These are phyloP conservation scores for Hypholoma fasciculare DNA, from an alignment of 768 basidiomycete genomes.

Conservation along the genomic window DNA sequence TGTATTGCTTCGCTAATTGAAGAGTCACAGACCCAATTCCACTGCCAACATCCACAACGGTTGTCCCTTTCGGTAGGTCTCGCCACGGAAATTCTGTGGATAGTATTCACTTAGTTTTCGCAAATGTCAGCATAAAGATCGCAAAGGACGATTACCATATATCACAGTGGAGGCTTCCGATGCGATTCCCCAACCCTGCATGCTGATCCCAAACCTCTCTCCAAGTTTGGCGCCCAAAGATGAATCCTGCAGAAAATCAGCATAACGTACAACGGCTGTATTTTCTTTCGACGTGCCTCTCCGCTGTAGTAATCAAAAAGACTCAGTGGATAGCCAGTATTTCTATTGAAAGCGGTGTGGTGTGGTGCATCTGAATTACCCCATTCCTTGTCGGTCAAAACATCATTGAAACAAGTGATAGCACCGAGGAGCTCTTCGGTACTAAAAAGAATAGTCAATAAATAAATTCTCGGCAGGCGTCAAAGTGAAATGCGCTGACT, in stretches of 20 bases:
- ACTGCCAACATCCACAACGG: conserved; percentile 41
- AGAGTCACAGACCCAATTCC: conserved; percentile 36
- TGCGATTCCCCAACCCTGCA: conserved; percentile 32
- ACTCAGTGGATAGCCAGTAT: conserved; percentile 16
- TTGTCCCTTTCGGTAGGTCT: conserved; percentile 20
- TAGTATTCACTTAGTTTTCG: neutral
- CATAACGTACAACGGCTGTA: neutral
- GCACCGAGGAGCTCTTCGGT: neutral
- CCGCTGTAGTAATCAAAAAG: conserved; percentile 24
- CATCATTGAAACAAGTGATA: conserved; percentile 19
- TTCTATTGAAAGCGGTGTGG: conserved; percentile 26
- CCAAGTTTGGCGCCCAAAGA: conserved; percentile 18
- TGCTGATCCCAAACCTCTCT: conserved; percentile 30
- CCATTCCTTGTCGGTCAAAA: conserved; percentile 34
- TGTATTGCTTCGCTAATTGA: conserved; percentile 32
- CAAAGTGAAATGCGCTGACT: neutral
- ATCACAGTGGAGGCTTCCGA: conserved; percentile 30
- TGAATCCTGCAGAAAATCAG: conserved; percentile 7
- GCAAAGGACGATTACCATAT: conserved; percentile 17
- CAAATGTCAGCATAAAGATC: neutral
- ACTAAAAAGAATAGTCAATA: neutral
- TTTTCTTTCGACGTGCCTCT: conserved; percentile 5
- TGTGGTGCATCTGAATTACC: conserved; percentile 22
- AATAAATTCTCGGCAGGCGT: neutral
- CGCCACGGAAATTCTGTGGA: conserved; percentile 36